A percentile compares a stretch with the other conserved stretches of the same genome.
Conservation (phyloP, 2,329 filamentous ascomycete species). For the Tolypocladium paradoxum region DNA sequence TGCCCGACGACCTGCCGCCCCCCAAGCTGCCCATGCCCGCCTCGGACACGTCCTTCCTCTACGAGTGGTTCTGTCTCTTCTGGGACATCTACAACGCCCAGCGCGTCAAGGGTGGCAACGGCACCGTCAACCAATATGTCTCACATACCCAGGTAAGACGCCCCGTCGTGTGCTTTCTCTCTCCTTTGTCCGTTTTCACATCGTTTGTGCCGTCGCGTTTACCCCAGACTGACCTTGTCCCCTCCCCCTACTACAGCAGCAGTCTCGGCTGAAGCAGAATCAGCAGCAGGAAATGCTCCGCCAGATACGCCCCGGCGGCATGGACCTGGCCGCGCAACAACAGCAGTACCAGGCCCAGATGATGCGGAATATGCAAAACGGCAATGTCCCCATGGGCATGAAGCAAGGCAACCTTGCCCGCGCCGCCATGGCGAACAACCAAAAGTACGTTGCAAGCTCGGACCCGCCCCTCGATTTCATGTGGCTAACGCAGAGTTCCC, state of each 20-base stretch:
- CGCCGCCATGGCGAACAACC: slow-evolving; percentile 69
- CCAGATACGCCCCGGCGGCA: slow-evolving; percentile 50
- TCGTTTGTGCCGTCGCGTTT: not conserved
- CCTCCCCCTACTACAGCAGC: slow-evolving; percentile 33
- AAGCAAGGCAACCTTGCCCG: slow-evolving; percentile 57
- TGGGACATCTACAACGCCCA: slow-evolving; percentile 92
- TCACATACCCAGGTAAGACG: slow-evolving; percentile 65
- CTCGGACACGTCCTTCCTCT: slow-evolving; percentile 73
- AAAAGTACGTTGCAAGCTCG: slow-evolving; percentile 44
- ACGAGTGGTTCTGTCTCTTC: slow-evolving; percentile 95
- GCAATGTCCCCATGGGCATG: slow-evolving; percentile 45
- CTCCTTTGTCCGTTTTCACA: not conserved
- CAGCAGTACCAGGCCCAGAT: slow-evolving; percentile 47
- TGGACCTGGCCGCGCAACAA: slow-evolving; percentile 47
- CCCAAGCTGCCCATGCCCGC: slow-evolving; percentile 56
- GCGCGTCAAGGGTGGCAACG: slow-evolving; percentile 54
- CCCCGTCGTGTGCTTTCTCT: not conserved
- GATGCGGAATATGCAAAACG: slow-evolving; percentile 58
- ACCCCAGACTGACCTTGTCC: slow-evolving; percentile 2
- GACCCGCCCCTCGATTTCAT: not conserved
- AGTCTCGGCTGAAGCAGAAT: slow-evolving; percentile 63
- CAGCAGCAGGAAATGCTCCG: slow-evolving; percentile 69
- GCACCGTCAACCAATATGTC: slow-evolving; percentile 64
- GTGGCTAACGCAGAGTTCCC: not conserved
- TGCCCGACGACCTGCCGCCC: slow-evolving; percentile 69